A percentile compares a stretch with the other conserved stretches of the same genome.
phyloP scores from a whole-genome alignment of 345 rosid species.

The Dimocarpus longan region DNA sequence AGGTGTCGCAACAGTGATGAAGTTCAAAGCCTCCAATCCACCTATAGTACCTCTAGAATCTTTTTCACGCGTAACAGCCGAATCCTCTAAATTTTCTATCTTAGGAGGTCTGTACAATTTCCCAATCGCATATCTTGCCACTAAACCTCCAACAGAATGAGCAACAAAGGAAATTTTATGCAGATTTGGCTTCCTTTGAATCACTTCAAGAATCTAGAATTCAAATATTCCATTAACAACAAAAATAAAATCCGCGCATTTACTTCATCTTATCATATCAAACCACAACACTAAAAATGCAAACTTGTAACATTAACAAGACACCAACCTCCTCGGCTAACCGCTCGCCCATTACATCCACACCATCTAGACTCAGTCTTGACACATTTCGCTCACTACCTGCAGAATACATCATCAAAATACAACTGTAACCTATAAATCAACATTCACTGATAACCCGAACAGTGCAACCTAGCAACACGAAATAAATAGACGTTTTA shows the following conservation, averaged over 20 bases:
- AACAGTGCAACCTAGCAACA: not conserved
- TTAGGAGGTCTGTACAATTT: constrained; percentile 66
- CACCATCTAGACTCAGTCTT: constrained; percentile 78
- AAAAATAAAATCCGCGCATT: not conserved
- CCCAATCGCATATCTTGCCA: constrained; percentile 94
- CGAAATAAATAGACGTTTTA: not conserved
- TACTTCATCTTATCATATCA: not conserved
- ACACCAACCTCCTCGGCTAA: constrained; percentile 73
- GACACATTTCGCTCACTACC: constrained; percentile 81
- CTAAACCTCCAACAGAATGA: constrained; percentile 90
- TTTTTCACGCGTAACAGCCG: constrained; percentile 26
- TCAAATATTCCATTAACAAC: constrained; percentile 13
- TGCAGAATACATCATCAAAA: constrained; percentile 29
- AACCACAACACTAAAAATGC: too few species aligned
- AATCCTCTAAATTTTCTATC: constrained; percentile 36
- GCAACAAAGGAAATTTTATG: constrained; percentile 88
- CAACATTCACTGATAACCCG: not conserved
- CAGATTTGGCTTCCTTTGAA: constrained; percentile 61
- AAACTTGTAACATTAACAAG: constrained; percentile 3
- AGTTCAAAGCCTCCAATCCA: constrained; percentile 87
- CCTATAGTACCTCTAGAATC: constrained; percentile 56
- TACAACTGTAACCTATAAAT: not conserved
- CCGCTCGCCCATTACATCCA: constrained; percentile 98
- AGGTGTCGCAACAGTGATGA: constrained; percentile 92
- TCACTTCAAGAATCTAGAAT: constrained; percentile 75